Base-by-base conservation (phyloP, 139 green algal genomes). In the Astrephomene gubernaculifera region DNA sequence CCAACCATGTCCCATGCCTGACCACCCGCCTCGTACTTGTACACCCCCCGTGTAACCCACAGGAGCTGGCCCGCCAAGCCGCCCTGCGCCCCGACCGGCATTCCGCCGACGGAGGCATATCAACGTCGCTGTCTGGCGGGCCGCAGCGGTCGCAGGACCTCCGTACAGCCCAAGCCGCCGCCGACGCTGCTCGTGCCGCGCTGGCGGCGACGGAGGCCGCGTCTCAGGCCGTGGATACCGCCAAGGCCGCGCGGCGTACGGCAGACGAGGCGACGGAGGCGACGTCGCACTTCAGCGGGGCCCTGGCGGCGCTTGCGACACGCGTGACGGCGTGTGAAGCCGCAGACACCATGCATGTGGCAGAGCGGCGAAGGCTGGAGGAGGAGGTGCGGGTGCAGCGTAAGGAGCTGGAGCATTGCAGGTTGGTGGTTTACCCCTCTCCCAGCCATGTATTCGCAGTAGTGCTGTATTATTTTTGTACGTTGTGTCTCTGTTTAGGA, bases 121-220 rank as follows among this genome's bases (percentile, higher is more conserved):
- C n/a, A n/a, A n/a, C n/a, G n/a, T n/a, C n/a, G n/a, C n/a, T n/a
- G n/a, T n/a, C n/a, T n/a, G 17, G 17, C 52, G 52, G 21, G 38
- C 21, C 38, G 38, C 17, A 60, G 69, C 38, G 4, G 69, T 12
- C 35, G 69, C 69, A 76, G 69, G 41, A 53, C 22, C 24, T 27
- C 65, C 21, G 65, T n/a, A 49, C 65, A 76, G 67, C 67, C 27
- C 67, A 44, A 12, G 69, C 41, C 43, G 69, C 69, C 43, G 71
- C n/a, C 27, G 71, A 79, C 71, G 71, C 71, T 4, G 71, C 71
- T 27, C 71, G 45, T 27, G 71, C 45, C 8, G 71, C 71, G 43
- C 43, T 79, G 1, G 44, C 43, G 2, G 71, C 71, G n/a, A 29
- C 71, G 10, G 71, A 44, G 8, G 31, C 71, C 12, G 71, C 71